Base-by-base conservation (phyloP, 768 basidiomycete genomes). In the Naganishia friedmannii region DNA sequence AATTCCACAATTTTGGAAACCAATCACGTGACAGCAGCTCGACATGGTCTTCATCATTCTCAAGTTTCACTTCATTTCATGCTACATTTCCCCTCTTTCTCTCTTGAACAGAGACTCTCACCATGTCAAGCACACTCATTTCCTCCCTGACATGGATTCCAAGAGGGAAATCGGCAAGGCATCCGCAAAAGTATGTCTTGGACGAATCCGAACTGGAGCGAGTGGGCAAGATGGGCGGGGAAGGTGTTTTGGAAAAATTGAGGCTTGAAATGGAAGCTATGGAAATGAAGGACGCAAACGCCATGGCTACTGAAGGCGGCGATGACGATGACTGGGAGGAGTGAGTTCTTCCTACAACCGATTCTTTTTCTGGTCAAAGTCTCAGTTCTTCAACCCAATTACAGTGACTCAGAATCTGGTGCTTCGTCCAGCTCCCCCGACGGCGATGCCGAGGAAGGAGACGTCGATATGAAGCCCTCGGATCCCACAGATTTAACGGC, bases 161-260 rank as follows among this genome's bases (percentile, higher is more conserved):
- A 72, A 86, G 90, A 66, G 94, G 96, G 10, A 86, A 88, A 21
- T 84, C 94, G 2, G 83, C 85, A 3, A 85, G 85, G 55, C 86
- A 93, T 73, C 95, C 96, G 1, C 82, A 84, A 77, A 92, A 90
- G 83, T 98, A 98, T 81, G 85, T 90, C 65, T 87, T 98, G 34
- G 92, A 96, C 77, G 91, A 94, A 77, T 83, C 86, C 65, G 96
- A 99, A 81, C 84, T 98, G 15, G 87, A 90, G 77, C 87, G 96
- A 29, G 91, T 98, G 60, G 92, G 92, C 74, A 85, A 88, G 26
- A 85, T 99, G 29, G 92, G 93, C 17, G 93, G 95, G 73, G 92
- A 93, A 83, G 93, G 93, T 10, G 87, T 88, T 68, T 83, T 87
- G 74, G 93, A 94, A 80, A 85, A 94, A 21, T 87, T 91, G 83